Evolutionary conservation across 345 rosid genomes (phyloP).

Genomic region (Acer saccharum): DNA sequence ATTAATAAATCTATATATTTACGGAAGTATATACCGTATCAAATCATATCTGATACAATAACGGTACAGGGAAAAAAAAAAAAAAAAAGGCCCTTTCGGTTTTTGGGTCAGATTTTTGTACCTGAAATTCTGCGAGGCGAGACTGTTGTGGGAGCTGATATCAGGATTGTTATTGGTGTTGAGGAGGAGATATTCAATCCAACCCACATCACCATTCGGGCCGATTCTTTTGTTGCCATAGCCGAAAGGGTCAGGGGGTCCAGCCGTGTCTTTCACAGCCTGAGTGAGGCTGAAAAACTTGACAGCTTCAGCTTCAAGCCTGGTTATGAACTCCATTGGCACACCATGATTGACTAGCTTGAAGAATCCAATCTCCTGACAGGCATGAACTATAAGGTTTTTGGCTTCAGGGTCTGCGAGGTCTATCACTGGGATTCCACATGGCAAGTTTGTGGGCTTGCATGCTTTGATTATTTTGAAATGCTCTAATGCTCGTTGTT

Average conservation of each 20-base stretch:
- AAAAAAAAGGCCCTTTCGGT: no score
- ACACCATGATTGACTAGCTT: slow-evolving; percentile 53
- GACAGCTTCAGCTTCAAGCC: slow-evolving; percentile 39
- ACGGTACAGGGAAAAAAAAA: no score
- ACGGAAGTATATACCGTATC: no score
- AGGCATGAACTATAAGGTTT: slow-evolving; percentile 53
- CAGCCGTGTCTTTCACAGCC: slow-evolving; percentile 39
- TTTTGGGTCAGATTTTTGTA: slow-evolving; percentile 5
- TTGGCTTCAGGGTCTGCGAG: slow-evolving; percentile 62
- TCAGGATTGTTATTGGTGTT: slow-evolving; percentile 32
- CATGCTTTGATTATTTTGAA: slow-evolving; percentile 58
- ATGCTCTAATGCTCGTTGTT: slow-evolving; percentile 59
- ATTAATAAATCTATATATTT: no score
- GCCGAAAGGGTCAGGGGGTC: slow-evolving; percentile 48
- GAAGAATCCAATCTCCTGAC: slow-evolving; percentile 58
- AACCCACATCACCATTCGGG: slow-evolving; percentile 54
- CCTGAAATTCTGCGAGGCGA: slow-evolving; percentile 36
- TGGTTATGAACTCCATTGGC: slow-evolving; percentile 36
- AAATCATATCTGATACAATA: no score
- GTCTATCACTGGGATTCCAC: slow-evolving; percentile 64
- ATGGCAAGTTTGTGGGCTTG: slow-evolving; percentile 42
- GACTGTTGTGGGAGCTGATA: slow-evolving; percentile 13
- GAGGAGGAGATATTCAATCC: slow-evolving; percentile 55
- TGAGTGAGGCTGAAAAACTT: slow-evolving; percentile 40
- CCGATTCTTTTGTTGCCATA: slow-evolving; percentile 58